These are phyloP conservation scores for Rhodotorula graminis DNA, from an alignment of 768 basidiomycete species.

Conservation along the genomic window DNA sequence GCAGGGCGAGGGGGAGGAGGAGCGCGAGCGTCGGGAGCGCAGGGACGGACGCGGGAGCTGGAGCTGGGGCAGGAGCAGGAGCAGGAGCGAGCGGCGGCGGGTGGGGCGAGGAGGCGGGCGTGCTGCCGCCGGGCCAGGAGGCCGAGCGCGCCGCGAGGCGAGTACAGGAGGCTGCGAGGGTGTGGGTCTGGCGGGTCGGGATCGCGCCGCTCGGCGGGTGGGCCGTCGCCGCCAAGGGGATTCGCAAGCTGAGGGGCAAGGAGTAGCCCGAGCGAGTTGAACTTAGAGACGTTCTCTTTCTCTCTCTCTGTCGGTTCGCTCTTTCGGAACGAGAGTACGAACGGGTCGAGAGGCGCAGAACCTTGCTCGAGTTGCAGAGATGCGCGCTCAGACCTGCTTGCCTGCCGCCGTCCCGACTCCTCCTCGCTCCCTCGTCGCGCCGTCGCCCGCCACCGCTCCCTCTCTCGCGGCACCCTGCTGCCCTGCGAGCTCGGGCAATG, in stretches of 20 bases:
- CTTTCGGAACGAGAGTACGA: too few relatives aligned
- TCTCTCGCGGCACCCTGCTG: too few relatives aligned
- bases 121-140: conserved; percentile 11
- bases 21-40: background rate
- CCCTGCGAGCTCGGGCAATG: too few relatives aligned
- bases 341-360: too few relatives aligned
- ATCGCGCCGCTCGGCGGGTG: conserved; percentile 26
- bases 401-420: too few relatives aligned
- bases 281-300: too few relatives aligned
- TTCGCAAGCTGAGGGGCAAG: conserved; percentile 20
- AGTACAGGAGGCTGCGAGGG: conserved; percentile 26
- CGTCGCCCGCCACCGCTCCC: too few relatives aligned
- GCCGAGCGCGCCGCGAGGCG: conserved; percentile 15
- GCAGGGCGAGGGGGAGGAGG: background rate
- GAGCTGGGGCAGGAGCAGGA: background rate
- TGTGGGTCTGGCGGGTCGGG: conserved; percentile 38
- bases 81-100: background rate
- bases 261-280: background rate
- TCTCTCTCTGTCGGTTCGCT: too few relatives aligned
- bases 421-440: background rate
- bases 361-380: too few relatives aligned
- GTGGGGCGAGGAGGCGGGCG: background rate
- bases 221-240: conserved; percentile 32
- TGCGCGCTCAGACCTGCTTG: background rate
- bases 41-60: too few relatives aligned